These are phyloP conservation scores for Abortiporus biennis DNA, from an alignment of 1,284 basidiomycete species.

Conservation along the genomic window DNA sequence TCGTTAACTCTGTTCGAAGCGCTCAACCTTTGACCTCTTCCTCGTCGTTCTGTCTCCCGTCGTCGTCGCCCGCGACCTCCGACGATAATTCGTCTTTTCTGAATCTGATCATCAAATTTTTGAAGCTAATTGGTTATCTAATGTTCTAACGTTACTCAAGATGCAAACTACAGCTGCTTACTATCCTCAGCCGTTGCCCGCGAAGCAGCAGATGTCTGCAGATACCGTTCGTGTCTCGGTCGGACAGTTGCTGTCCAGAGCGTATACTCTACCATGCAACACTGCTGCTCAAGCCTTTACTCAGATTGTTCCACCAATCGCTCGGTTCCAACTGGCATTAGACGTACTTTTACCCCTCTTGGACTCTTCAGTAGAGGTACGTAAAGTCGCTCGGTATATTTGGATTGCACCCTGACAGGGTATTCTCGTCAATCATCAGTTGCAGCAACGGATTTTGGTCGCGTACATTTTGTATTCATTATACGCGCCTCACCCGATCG, in stretches of 20 bases:
- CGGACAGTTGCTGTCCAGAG: constrained; percentile 54
- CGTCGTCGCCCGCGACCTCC: too few relatives aligned
- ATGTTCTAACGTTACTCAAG: too few relatives aligned
- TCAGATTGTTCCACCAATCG: constrained; percentile 63
- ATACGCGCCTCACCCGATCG: constrained; percentile 69
- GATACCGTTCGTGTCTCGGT: constrained; percentile 44
- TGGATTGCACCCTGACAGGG: too few relatives aligned
- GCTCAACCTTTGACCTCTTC: too few relatives aligned
- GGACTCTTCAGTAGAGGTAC: constrained; percentile 34
- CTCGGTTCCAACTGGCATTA: constrained; percentile 71
- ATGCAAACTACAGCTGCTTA: constrained; percentile 17
- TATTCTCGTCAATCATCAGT: too few relatives aligned
- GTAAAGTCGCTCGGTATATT: too few relatives aligned
- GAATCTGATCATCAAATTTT: too few relatives aligned
- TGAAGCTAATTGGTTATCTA: too few relatives aligned
- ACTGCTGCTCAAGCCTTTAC: constrained; percentile 66
- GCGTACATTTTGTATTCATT: constrained; percentile 71
- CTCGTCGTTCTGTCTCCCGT: too few relatives aligned
- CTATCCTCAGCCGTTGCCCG: constrained; percentile 19
- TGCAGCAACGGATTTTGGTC: constrained; percentile 65
- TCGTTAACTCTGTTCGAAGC: too few relatives aligned
- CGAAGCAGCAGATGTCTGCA: constrained; percentile 21
- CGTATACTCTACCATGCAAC: constrained; percentile 63
- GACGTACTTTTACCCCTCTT: constrained; percentile 70
- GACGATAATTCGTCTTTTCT: too few relatives aligned